Base-by-base conservation (phyloP, 2,329 filamentous ascomycete species). In the Pseudogymnoascus sp. region DNA sequence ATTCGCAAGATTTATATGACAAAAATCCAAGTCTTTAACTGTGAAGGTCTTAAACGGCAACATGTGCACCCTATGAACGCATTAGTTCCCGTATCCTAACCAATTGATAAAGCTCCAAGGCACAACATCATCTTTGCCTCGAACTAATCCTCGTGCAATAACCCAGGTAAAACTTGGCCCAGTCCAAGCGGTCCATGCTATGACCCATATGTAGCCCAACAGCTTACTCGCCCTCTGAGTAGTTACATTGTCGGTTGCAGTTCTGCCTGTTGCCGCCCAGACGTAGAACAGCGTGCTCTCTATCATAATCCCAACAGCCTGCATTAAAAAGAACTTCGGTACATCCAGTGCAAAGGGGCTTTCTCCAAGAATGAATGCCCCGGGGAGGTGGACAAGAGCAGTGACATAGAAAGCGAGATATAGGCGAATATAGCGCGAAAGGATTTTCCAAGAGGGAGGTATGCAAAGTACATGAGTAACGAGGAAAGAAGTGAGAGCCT, bases 181-280 rank as follows among this genome's bases (percentile, higher is more conserved):
- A 33, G 49, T 55, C 49, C 49, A 55, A 33, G 49, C n/a, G 4
- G 16, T 55, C 49, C 49, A 55, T 55, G 49, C 49, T 19, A 55
- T 10, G 11, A 55, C 49, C 49, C 49, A 55, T 21, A 19, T 33
- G 49, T 12, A 55, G 8, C 49, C 49, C 29, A 33, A 19, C 16
- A 33, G 2, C 26, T 33, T 55, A 55, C 5, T 14, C 10, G 4
- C 2, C 49, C 16, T 55, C 29, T 10, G 12, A 2, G n/a, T 11
- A 8, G 49, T 55, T 21, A 12, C 29, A 33, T 55, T 33, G 21
- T 14, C 29, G 12, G 29, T 8, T 55, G 29, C 29, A 55, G 29
- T 21, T 14, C 16, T 55, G 8, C 49, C n/a, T 21, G 16, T 55
- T 33, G 10, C 49, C 16, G 26, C 29, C 29, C n/a, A 55, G 26